A percentile compares a stretch with the other conserved stretches of the same genome.
Evolutionary conservation across 495 filamentous ascomycete species (phyloP).

Genomic region (Talaromyces wortmannii): DNA sequence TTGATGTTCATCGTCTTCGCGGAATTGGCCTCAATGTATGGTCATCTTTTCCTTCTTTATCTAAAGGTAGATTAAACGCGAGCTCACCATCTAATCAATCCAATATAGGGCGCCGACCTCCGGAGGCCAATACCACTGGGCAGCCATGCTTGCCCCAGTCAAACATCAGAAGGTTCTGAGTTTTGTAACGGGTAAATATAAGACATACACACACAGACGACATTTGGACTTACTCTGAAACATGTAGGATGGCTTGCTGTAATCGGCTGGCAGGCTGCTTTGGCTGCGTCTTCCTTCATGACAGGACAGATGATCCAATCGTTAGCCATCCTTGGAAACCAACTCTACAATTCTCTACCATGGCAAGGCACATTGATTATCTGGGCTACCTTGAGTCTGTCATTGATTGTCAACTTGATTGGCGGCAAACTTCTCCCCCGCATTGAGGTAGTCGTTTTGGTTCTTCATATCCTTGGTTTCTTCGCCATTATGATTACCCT

Average conservation of each 20-base stretch:
- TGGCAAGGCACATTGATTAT: slow-evolving; percentile 57
- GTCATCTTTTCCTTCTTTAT: slow-evolving; percentile 6
- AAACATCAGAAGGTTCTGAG: slow-evolving; percentile 29
- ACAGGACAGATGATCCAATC: slow-evolving; percentile 54
- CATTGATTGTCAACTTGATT: slow-evolving; percentile 49
- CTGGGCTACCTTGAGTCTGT: slow-evolving; percentile 41
- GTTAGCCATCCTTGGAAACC: slow-evolving; percentile 45
- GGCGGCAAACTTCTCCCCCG: slow-evolving; percentile 45
- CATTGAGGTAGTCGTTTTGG: slow-evolving; percentile 51
- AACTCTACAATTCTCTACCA: slow-evolving; percentile 33
- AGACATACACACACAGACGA: slow-evolving; percentile 1
- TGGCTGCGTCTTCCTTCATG: slow-evolving; percentile 46
- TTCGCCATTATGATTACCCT: slow-evolving; percentile 56
- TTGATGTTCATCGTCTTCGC: slow-evolving; percentile 28
- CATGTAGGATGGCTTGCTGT: slow-evolving; percentile 27
- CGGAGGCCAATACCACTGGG: slow-evolving; percentile 41
- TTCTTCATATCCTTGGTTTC: slow-evolving; percentile 55
- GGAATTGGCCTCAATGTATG: slow-evolving; percentile 4
- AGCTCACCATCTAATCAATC: background rate
- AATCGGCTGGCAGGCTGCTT: slow-evolving; percentile 53
- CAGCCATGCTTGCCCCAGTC: slow-evolving; percentile 29
- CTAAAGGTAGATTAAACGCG: slow-evolving; percentile 6
- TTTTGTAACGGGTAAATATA: slow-evolving; percentile 27
- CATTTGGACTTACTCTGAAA: slow-evolving; percentile 6
- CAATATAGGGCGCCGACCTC: slow-evolving; percentile 13